phyloP scores from a whole-genome alignment of 2,329 filamentous ascomycete genomes.

The Fonsecaea nubica region DNA sequence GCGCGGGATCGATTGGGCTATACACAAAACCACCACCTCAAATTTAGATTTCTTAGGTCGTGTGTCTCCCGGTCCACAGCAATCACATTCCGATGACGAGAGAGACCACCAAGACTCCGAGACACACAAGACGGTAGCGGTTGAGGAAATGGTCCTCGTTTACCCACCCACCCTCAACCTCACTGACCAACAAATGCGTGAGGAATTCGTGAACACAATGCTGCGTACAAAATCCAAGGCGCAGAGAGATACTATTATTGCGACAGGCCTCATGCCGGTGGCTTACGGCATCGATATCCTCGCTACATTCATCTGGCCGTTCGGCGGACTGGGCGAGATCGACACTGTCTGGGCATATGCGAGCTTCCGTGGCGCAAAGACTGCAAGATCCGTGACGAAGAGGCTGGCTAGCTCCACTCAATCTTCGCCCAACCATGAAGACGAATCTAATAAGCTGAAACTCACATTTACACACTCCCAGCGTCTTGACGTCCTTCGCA shows the following conservation, averaged over 20 bases:
- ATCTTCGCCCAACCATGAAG: conserved; percentile 37
- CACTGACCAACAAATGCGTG: conserved; percentile 45
- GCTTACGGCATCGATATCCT: conserved; percentile 36
- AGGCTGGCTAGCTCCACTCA: conserved; percentile 40
- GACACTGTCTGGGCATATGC: conserved; percentile 45
- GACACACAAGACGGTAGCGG: conserved; percentile 47
- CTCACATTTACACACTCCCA: conserved; percentile 48
- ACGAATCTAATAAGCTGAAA: conserved; percentile 45
- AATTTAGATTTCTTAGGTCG: conserved; percentile 55
- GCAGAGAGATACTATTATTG: conserved; percentile 51
- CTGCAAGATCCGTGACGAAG: conserved; percentile 49
- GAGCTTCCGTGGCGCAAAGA: conserved; percentile 49
- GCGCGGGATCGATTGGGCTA: conserved; percentile 50
- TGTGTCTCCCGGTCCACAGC: conserved; percentile 35
- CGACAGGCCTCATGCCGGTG: conserved; percentile 52
- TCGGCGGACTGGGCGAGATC: conserved; percentile 44
- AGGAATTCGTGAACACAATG: conserved; percentile 53
- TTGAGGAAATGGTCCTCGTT: conserved; percentile 52
- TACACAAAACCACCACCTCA: conserved; percentile 49
- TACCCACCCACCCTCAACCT: conserved; percentile 47
- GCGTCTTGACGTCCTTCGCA: conserved; percentile 47
- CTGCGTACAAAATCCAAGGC: conserved; percentile 52
- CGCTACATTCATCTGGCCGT: conserved; percentile 44
- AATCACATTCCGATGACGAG: conserved; percentile 42
- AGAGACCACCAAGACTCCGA: conserved; percentile 42